Conservation (phyloP, 768 basidiomycete genomes). For the Suillus subalutaceus region DNA sequence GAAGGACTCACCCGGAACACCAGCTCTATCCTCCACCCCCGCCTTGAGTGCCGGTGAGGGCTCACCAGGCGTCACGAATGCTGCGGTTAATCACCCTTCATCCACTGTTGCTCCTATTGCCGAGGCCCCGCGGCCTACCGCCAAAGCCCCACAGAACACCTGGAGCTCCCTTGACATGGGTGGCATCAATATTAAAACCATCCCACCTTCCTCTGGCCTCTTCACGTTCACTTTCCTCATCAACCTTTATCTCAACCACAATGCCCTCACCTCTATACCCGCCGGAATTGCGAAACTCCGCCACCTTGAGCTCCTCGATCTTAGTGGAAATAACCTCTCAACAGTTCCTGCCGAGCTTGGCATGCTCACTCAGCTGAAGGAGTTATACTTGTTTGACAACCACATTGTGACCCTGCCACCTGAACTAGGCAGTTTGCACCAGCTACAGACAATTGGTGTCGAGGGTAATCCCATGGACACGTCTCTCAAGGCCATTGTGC, state of each 20-base stretch:
- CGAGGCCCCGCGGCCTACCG: slow-evolving; percentile 65
- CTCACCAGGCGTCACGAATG: slow-evolving; percentile 37
- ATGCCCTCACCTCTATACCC: slow-evolving; percentile 76
- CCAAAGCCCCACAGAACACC: slow-evolving; percentile 69
- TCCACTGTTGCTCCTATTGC: slow-evolving; percentile 76
- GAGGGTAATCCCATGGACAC: slow-evolving; percentile 96
- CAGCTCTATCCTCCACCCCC: slow-evolving; percentile 32
- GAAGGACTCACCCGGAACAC: slow-evolving; percentile 33
- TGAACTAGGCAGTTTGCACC: slow-evolving; percentile 89
- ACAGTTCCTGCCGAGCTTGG: slow-evolving; percentile 86
- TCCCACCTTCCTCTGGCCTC: slow-evolving; percentile 74
- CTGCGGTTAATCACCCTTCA: slow-evolving; percentile 63
- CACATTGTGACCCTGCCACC: slow-evolving; percentile 81
- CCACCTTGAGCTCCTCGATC: slow-evolving; percentile 87
- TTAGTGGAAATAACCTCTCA: slow-evolving; percentile 84
- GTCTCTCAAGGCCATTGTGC: slow-evolving; percentile 74
- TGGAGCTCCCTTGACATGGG: slow-evolving; percentile 98
- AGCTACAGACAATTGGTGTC: slow-evolving; percentile 89
- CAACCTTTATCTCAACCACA: slow-evolving; percentile 96
- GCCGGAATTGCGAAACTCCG: slow-evolving; percentile 82
- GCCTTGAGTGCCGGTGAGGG: slow-evolving; percentile 34
- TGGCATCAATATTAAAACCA: slow-evolving; percentile 89
- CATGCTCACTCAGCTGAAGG: slow-evolving; percentile 86
- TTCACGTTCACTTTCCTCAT: slow-evolving; percentile 92
- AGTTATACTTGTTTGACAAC: slow-evolving; percentile 96